phyloP scores from a whole-genome alignment of 2,329 filamentous ascomycete genomes.

The Zalaria sp. region DNA sequence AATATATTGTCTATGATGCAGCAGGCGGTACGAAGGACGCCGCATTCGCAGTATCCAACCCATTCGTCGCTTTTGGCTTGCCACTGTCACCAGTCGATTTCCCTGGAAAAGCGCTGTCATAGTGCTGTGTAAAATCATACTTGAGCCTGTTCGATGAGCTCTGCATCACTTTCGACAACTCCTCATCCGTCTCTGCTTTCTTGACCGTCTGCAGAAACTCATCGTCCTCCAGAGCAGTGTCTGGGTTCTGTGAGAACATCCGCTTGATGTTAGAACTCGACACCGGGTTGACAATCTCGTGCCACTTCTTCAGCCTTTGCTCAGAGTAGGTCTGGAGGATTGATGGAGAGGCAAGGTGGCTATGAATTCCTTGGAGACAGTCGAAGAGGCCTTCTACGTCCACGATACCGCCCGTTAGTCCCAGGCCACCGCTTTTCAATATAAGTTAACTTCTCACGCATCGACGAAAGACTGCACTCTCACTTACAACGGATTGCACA shows the following conservation, averaged over 20 bases:
- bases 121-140: slow-evolving; percentile 10
- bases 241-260: slow-evolving; percentile 10
- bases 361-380: slow-evolving; percentile 11
- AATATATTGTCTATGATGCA: too few relatives aligned
- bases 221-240: slow-evolving; percentile 12
- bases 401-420: slow-evolving; percentile 12
- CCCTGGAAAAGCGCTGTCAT: too few relatives aligned
- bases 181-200: slow-evolving; percentile 10
- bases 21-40: too few relatives aligned
- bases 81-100: too few relatives aligned
- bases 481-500: slow-evolving; percentile 9
- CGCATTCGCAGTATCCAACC: too few relatives aligned
- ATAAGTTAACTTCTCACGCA: background rate
- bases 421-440: slow-evolving; percentile 8
- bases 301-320: slow-evolving; percentile 20
- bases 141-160: slow-evolving; percentile 10
- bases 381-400: slow-evolving; percentile 13
- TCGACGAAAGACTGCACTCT: background rate
- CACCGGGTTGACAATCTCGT: slow-evolving; percentile 18
- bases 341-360: slow-evolving; percentile 9
- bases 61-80: too few relatives aligned
- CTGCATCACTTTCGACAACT: slow-evolving; percentile 7
- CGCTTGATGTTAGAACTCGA: slow-evolving; percentile 11
- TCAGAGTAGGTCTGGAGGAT: slow-evolving; percentile 21
- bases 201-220: slow-evolving; percentile 11